Base-by-base conservation (phyloP, 208 protist species). In the Trypanosoma platydactyli region DNA sequence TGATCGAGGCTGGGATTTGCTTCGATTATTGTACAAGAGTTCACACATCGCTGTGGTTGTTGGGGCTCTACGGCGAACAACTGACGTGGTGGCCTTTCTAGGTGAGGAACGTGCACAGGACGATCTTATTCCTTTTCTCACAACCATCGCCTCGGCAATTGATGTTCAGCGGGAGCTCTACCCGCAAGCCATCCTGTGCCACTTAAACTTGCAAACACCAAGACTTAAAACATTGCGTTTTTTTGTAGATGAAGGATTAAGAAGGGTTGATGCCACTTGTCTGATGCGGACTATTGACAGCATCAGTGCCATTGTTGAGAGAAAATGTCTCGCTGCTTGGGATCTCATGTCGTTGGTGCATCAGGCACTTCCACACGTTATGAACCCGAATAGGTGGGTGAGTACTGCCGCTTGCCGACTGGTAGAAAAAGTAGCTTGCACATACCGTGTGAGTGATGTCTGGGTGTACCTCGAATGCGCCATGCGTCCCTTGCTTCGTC, bases 121-220 rank as follows among this genome's bases (percentile, higher is more conserved):
- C n/a, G 81, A 91, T 22, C 69, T 94, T 3, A 77, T 94, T 22
- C 88, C 84, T 15, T 76, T 91, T 25, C 76, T 90, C 22, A 94
- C 84, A 7, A 91, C 74, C 25, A 77, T 89, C 33, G 45, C 72
- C 6, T 71, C 73, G 2, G 52, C 82, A 0, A 56, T 79, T 57
- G 71, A 74, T 22, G 84, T 89, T 55, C 76, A 75, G 68, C 68
- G 80, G 0, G 55, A 81, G 62, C 73, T 93, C 42, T 89, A 79
- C 44, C 67, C 77, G 5, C 74, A 87, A 22, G 76, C 82, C 29
- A 84, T 93, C 22, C 20, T 71, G 13, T 80, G 84, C 5, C 84
- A 89, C 64, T 59, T 76, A 13, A 57, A 73, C 13, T 59, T 90
- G 48, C 74, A 75, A 48, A 24, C 40, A 25, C 77, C 83, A 1